Evolutionary conservation across 148 eudicot genomes (phyloP).

Genomic region (Rhododendron mucronatum): DNA sequence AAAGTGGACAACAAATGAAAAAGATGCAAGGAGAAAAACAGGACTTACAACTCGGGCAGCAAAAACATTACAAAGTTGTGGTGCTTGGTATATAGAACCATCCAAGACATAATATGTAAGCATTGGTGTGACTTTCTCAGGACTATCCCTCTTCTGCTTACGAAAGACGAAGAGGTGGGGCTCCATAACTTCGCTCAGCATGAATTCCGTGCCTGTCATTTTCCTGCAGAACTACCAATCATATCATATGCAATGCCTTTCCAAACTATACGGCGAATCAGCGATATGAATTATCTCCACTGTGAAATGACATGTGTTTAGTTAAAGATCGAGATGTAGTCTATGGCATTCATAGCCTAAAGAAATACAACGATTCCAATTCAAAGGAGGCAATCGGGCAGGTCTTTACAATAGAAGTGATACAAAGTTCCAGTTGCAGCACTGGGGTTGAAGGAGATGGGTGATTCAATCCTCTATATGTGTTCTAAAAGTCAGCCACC

Average conservation of each 20-base stretch:
- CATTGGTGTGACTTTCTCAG: conserved; percentile 91
- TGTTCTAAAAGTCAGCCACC: no score
- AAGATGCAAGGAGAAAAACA: background rate
- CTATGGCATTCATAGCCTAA: background rate
- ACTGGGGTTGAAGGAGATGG: background rate
- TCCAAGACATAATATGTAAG: conserved; percentile 86
- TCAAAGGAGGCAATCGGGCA: background rate
- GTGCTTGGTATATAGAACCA: conserved; percentile 98
- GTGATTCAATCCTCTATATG: background rate
- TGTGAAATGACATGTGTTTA: background rate
- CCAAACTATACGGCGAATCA: background rate
- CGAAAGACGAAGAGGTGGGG: conserved; percentile 86
- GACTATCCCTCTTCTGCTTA: conserved; percentile 90
- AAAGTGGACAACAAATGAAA: background rate
- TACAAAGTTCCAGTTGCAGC: background rate
- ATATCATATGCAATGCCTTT: background rate
- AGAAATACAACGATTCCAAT: background rate
- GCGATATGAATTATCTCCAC: background rate
- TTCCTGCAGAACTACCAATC: conserved; percentile 41
- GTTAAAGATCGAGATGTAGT: background rate
- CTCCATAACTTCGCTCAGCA: conserved; percentile 77
- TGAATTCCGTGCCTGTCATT: conserved; percentile 79
- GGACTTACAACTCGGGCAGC: conserved; percentile 76
- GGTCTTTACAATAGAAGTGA: background rate
- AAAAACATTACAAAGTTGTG: conserved; percentile 85